Conservation (phyloP, 2,329 filamentous ascomycete species). For the Chrysoporthe austroafricana region DNA sequence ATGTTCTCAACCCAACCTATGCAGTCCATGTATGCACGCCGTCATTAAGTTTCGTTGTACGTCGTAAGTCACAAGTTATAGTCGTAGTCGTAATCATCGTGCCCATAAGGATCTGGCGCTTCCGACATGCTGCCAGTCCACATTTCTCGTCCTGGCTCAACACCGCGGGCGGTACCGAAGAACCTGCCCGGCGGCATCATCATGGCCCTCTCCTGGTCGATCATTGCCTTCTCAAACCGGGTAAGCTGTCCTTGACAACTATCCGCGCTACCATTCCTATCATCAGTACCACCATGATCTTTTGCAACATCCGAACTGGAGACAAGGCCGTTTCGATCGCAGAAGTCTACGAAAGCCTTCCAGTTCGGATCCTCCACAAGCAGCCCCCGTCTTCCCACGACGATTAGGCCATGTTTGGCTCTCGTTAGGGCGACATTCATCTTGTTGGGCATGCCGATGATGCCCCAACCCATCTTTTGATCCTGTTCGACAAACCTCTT, state of each 20-base stretch:
- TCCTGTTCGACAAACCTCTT: slow-evolving; percentile 31
- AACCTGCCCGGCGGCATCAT: not conserved
- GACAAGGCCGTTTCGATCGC: slow-evolving; percentile 28
- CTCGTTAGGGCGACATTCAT: slow-evolving; percentile 34
- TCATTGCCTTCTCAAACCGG: slow-evolving; percentile 10
- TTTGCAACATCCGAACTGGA: not conserved
- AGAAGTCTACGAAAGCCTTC: slow-evolving; percentile 29
- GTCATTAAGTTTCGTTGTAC: not conserved
- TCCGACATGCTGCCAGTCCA: slow-evolving; percentile 16
- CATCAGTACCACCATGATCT: not conserved
- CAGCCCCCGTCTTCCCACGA: slow-evolving; percentile 30
- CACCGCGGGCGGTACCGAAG: not conserved
- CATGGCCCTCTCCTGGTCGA: slow-evolving; percentile 17
- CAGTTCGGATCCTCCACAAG: slow-evolving; percentile 29
- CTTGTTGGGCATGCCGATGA: slow-evolving; percentile 31
- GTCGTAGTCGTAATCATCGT: not conserved
- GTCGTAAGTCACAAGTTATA: not conserved
- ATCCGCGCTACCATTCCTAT: not conserved
- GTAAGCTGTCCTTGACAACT: slow-evolving; percentile 1
- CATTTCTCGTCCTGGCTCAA: slow-evolving; percentile 15
- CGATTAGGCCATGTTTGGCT: slow-evolving; percentile 32
- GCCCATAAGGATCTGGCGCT: not conserved
- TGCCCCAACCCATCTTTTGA: slow-evolving; percentile 30
- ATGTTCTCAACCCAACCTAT: not conserved
- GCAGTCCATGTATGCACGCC: not conserved